Percentiles rank a stretch among this genome's conserved stretches.
Conservation (phyloP, 768 basidiomycete species). For the Scleroderma bovista region DNA sequence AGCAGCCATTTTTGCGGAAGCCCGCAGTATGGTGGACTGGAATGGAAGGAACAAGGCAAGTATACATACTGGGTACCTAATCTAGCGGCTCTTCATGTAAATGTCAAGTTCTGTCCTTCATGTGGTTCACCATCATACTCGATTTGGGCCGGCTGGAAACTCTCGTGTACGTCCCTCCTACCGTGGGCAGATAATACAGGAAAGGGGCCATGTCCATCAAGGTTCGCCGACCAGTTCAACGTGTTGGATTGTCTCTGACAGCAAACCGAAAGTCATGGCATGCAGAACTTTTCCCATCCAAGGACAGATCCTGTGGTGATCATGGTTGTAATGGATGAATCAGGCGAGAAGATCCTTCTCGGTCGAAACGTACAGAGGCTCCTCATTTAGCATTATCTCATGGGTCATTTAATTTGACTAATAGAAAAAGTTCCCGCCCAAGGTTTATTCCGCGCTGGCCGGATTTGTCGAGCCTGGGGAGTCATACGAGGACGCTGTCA, state of each 20-base stretch:
- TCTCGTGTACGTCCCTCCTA: slow-evolving; percentile 68
- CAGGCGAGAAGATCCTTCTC: slow-evolving; percentile 78
- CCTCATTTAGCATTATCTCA: slow-evolving; percentile 1
- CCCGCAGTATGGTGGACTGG: slow-evolving; percentile 87
- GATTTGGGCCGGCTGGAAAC: slow-evolving; percentile 96
- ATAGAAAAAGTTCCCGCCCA: slow-evolving; percentile 60
- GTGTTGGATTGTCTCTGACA: slow-evolving; percentile 7
- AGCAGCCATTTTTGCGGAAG: slow-evolving; percentile 73
- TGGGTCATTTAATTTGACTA: neutral
- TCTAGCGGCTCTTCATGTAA: neutral
- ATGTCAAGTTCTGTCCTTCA: slow-evolving; percentile 73
- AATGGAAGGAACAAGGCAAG: slow-evolving; percentile 80
- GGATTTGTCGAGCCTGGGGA: slow-evolving; percentile 96
- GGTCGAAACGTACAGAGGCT: slow-evolving; percentile 65
- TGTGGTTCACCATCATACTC: slow-evolving; percentile 81
- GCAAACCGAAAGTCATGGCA: slow-evolving; percentile 52
- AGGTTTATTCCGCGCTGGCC: slow-evolving; percentile 84
- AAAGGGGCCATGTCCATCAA: slow-evolving; percentile 64
- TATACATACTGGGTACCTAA: neutral
- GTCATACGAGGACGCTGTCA: slow-evolving; percentile 89
- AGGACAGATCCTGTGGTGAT: slow-evolving; percentile 89
- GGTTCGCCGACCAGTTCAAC: slow-evolving; percentile 39
- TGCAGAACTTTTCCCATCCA: slow-evolving; percentile 84
- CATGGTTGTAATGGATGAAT: slow-evolving; percentile 78
- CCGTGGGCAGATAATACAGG: slow-evolving; percentile 68